phyloP scores from a whole-genome alignment of 2,329 filamentous ascomycete genomes.

The Pseudogymnoascus sp. region DNA sequence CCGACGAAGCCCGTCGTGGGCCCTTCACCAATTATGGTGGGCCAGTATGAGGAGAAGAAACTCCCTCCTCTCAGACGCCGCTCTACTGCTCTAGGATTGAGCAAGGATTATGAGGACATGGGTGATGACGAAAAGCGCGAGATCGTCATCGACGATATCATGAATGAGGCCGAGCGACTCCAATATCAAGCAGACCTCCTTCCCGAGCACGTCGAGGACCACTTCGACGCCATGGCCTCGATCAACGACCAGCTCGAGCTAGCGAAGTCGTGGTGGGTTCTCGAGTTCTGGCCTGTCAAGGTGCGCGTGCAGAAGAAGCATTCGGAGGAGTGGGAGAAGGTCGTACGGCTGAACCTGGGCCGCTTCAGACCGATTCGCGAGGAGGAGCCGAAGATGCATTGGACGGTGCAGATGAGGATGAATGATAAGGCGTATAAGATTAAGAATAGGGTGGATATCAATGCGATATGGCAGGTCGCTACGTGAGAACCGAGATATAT shows the following conservation, averaged over 20 bases:
- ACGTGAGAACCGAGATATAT: slow-evolving; percentile 4
- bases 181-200: slow-evolving; percentile 22
- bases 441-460: slow-evolving; percentile 24
- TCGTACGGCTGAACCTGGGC: slow-evolving; percentile 33
- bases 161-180: slow-evolving; percentile 1
- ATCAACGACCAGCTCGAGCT: slow-evolving; percentile 35
- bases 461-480: slow-evolving; percentile 29
- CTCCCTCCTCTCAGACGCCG: slow-evolving; percentile 30
- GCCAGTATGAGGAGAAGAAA: slow-evolving; percentile 29
- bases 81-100: slow-evolving; percentile 24
- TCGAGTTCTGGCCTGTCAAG: slow-evolving; percentile 38
- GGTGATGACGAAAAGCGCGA: slow-evolving; percentile 14
- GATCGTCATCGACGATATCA: background rate
- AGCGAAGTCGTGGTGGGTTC: slow-evolving; percentile 36
- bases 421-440: slow-evolving; percentile 31
- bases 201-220: slow-evolving; percentile 36
- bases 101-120: slow-evolving; percentile 20
- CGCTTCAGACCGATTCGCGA: slow-evolving; percentile 32
- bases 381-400: slow-evolving; percentile 34
- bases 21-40: slow-evolving; percentile 31
- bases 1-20: slow-evolving; percentile 27
- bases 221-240: slow-evolving; percentile 35
- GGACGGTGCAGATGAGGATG: slow-evolving; percentile 35
- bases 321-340: slow-evolving; percentile 32
- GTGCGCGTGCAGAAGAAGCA: slow-evolving; percentile 29